Percentiles rank a stretch among this genome's conserved stretches.
Evolutionary conservation across 225 moss, liverwort and hornwort genomes (phyloP).

Genomic region (Rhytidiadelphus loreus): DNA sequence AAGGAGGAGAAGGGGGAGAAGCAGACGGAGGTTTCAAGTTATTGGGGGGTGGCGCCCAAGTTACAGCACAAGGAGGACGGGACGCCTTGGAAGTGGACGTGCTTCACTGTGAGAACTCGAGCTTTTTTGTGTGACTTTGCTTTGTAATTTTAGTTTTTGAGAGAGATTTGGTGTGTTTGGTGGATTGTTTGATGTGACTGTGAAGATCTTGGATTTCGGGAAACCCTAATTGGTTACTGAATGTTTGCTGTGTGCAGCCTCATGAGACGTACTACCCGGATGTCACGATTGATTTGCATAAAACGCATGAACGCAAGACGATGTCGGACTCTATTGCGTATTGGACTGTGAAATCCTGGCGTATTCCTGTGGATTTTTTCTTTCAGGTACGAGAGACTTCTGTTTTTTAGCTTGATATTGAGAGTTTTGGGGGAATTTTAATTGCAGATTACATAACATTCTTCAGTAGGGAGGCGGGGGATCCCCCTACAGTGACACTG

Average conservation of each 20-base stretch:
- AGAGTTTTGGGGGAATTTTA: neutral
- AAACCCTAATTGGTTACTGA: neutral
- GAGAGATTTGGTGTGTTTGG: neutral
- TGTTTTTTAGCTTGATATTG: neutral
- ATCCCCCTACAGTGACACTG: neutral
- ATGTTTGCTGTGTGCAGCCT: slow-evolving; percentile 40
- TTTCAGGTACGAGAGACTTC: slow-evolving; percentile 39
- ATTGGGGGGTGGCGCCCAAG: slow-evolving; percentile 73
- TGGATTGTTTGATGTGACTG: neutral
- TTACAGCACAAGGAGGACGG: slow-evolving; percentile 59
- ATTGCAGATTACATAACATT: neutral
- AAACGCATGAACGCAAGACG: slow-evolving; percentile 39
- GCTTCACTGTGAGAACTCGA: slow-evolving; percentile 45
- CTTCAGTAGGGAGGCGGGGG: neutral
- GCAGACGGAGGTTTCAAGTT: slow-evolving; percentile 34
- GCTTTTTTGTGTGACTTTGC: too few relatives aligned
- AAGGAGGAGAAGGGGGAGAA: neutral
- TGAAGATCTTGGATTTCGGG: neutral
- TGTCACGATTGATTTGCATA: slow-evolving; percentile 31
- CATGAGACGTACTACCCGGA: slow-evolving; percentile 58
- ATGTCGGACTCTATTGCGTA: slow-evolving; percentile 48
- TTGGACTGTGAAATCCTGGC: slow-evolving; percentile 50
- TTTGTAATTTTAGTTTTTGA: too few relatives aligned
- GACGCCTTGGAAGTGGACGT: slow-evolving; percentile 80
- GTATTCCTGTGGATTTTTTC: slow-evolving; percentile 59